Conservation (phyloP, 164 flowering plant genomes). For the Annona cherimola region DNA sequence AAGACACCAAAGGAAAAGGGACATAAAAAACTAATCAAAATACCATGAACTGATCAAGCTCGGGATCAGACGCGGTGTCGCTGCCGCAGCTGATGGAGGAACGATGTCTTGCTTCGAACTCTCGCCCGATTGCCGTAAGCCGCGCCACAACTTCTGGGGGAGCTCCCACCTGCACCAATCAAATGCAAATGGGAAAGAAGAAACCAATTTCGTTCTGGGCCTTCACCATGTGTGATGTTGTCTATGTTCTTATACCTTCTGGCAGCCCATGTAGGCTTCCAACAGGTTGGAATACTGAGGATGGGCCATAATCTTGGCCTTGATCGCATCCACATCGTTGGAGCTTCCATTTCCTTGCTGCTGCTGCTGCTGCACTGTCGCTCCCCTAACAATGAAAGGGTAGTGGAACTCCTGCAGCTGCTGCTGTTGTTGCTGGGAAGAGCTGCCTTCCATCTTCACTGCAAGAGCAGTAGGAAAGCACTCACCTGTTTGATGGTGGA, state of each 20-base stretch:
- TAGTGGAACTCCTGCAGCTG: constrained; percentile 26
- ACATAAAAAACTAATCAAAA: background rate
- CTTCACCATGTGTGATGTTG: background rate
- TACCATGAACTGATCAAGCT: constrained; percentile 97
- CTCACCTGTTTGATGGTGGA: constrained; percentile 38
- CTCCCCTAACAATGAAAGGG: constrained; percentile 21
- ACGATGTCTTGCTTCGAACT: constrained; percentile 59
- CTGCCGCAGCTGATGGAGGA: constrained; percentile 30
- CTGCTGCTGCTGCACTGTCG: constrained; percentile 6
- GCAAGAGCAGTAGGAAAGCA: constrained; percentile 32
- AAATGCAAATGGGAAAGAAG: background rate
- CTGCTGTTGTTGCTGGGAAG: constrained; percentile 17
- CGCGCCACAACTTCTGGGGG: constrained; percentile 75
- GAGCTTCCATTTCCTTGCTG: constrained; percentile 15
- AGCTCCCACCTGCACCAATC: constrained; percentile 64
- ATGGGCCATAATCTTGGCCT: constrained; percentile 82
- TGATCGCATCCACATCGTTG: constrained; percentile 58
- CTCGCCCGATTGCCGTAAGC: constrained; percentile 59
- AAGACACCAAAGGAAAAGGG: background rate
- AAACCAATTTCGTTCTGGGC: background rate
- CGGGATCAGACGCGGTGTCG: constrained; percentile 62
- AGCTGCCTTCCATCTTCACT: constrained; percentile 42
- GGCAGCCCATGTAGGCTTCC: constrained; percentile 91
- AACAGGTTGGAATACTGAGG: constrained; percentile 83
- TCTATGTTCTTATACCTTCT: constrained; percentile 46